Base-by-base conservation (phyloP, 2,329 filamentous ascomycete genomes). In the Aspergillus aculeatus region DNA sequence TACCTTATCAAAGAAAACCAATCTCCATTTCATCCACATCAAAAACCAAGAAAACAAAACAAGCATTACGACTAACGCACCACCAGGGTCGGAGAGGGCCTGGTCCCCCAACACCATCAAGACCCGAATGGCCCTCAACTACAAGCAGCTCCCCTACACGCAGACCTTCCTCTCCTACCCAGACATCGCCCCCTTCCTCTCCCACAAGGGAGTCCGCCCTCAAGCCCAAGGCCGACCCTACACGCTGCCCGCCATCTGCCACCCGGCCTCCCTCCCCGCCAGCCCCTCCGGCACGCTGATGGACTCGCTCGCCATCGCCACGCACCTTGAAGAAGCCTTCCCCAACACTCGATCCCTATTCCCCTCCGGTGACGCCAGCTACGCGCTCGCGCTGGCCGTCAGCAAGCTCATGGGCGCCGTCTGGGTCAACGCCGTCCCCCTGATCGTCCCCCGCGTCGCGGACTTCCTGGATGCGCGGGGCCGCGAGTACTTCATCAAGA, bases 311-410 rank as follows among this genome's bases (percentile, higher is more conserved):
- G 62, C 72, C 1, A 74, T 74, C 48, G 65, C 67, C 35, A n/a
- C 63, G 16, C 71, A 74, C 31, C 64, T 73, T 4, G 71, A 74
- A 31, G 60, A 66, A n/a, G 14, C 62, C 3, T 73, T 67, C 54
- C 69, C 71, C 0, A 62, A 61, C 9, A 67, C 64, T 0, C 62
- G 69, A 4, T 64, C 74, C n/a, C 5, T 44, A 2, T 73, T 73
- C 52, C 72, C 72, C 1, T 71, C 66, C 35, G 72, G 71, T 5
- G 68, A 73, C 50, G 65, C 70, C 21, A 74, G 72, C 56, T 69
- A 69, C 51, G 66, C 71, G 4, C 64, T 74, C 9, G 14, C 64
- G 2, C 5, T 69, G 3, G 69, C 70, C 1, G 64, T 65, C 3
- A 24, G 26, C 4, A 59, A 54, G 31, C 32, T 52, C 31, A 21